Evolutionary conservation across 257 asterid species (phyloP).

Genomic region (Nyctanthes arbortristis): DNA sequence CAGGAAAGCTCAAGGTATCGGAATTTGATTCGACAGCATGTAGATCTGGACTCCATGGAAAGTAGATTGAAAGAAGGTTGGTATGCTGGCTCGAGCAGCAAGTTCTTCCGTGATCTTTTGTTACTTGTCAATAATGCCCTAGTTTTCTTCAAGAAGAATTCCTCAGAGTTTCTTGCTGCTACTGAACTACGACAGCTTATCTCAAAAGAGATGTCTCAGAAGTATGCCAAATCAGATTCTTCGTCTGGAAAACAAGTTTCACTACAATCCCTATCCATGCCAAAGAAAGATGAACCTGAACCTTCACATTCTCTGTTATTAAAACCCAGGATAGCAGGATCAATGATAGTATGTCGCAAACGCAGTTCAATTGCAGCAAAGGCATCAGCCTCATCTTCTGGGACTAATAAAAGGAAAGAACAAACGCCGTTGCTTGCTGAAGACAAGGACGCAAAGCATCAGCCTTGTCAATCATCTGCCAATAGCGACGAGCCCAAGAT

Average conservation of each 20-base stretch:
- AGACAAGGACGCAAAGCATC: slow-evolving; percentile 34
- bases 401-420: slow-evolving; percentile 53
- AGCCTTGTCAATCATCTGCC: slow-evolving; percentile 27
- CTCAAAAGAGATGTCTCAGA: slow-evolving; percentile 42
- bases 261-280: slow-evolving; percentile 38
- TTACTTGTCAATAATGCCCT: slow-evolving; percentile 71
- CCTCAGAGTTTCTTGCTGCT: slow-evolving; percentile 53
- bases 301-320: slow-evolving; percentile 41
- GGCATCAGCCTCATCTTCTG: slow-evolving; percentile 50
- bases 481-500: slow-evolving; percentile 55
- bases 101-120: slow-evolving; percentile 69
- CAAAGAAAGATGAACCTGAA: slow-evolving; percentile 51
- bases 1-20: slow-evolving; percentile 53
- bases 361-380: slow-evolving; percentile 67
- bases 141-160: slow-evolving; percentile 50
- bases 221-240: slow-evolving; percentile 43
- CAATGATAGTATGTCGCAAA: slow-evolving; percentile 65
- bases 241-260: slow-evolving; percentile 57
- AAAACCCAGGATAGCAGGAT: slow-evolving; percentile 58
- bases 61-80: slow-evolving; percentile 55
- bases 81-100: slow-evolving; percentile 42
- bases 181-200: slow-evolving; percentile 45
- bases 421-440: slow-evolving; percentile 22
- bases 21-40: slow-evolving; percentile 52
- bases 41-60: slow-evolving; percentile 51